phyloP scores from a whole-genome alignment of 1,284 basidiomycete genomes.

The Polyporus tsugae region DNA sequence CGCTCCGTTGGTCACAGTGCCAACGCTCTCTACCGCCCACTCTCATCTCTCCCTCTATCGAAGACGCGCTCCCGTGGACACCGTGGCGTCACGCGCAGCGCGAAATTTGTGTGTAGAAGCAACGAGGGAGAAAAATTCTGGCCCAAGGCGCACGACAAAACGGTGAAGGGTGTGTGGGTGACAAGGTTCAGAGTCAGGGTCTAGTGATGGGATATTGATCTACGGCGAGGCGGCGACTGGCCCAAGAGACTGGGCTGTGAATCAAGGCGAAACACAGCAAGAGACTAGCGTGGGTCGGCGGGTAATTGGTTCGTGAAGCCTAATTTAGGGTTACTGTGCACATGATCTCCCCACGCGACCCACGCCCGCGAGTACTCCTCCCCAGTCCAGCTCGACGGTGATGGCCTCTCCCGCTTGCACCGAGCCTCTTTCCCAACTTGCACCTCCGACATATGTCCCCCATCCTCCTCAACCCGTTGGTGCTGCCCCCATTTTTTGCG shows the following conservation, averaged over 20 bases:
- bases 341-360: constrained; percentile 15
- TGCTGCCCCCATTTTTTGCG: neutral
- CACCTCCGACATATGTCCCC: neutral
- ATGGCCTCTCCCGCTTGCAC: neutral
- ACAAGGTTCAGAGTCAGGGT: constrained; percentile 13
- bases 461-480: neutral
- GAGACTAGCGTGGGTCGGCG: constrained; percentile 9
- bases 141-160: constrained; percentile 11
- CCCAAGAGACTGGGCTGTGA: constrained; percentile 7
- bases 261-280: constrained; percentile 21
- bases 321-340: constrained; percentile 33
- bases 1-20: constrained; percentile 26
- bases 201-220: constrained; percentile 17
- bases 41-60: constrained; percentile 16
- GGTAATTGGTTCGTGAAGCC: constrained; percentile 30
- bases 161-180: constrained; percentile 11
- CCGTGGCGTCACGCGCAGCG: neutral
- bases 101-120: neutral
- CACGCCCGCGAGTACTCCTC: constrained; percentile 9
- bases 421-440: neutral
- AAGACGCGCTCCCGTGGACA: constrained; percentile 1
- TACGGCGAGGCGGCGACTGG: constrained; percentile 18
- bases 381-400: neutral
- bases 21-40: constrained; percentile 23
- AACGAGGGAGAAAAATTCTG: neutral